Percentiles rank a stretch among this genome's conserved stretches.
Evolutionary conservation across 1,284 basidiomycete species (phyloP).

Genomic region (Fomitopsis palustris): DNA sequence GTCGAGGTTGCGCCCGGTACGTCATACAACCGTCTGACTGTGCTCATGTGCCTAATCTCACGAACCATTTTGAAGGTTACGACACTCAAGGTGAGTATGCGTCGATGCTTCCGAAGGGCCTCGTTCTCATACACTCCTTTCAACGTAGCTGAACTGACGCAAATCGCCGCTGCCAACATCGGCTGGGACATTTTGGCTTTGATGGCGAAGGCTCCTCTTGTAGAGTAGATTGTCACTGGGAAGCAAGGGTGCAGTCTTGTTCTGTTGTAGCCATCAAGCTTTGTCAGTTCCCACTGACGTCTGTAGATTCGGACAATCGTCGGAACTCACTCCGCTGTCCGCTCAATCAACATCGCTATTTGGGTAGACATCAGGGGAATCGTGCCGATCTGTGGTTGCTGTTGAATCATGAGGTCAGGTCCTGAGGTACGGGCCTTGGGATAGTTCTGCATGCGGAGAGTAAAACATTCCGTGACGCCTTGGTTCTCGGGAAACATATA

Average conservation of each 20-base stretch:
- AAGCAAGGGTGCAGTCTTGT: background rate
- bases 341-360: background rate
- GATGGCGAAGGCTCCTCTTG: constrained; percentile 31
- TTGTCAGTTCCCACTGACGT: background rate
- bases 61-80: constrained; percentile 15
- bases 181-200: constrained; percentile 30
- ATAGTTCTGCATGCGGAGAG: background rate
- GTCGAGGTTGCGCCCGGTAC: constrained; percentile 36
- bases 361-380: no score
- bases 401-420: background rate
- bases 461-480: background rate
- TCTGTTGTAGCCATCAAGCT: background rate
- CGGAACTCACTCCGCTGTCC: background rate
- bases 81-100: constrained; percentile 25
- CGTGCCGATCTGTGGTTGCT: background rate
- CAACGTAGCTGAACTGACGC: constrained; percentile 28
- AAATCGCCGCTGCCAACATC: constrained; percentile 33
- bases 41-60: background rate
- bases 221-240: constrained; percentile 8
- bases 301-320: background rate
- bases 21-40: constrained; percentile 1
- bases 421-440: background rate
- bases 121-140: background rate
- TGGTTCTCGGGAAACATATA: background rate
- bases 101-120: background rate